Evolutionary conservation across 1,284 basidiomycete genomes (phyloP), one percentile per base, ranked within the genome.

Genomic region (Anthracocystis setariae): DNA sequence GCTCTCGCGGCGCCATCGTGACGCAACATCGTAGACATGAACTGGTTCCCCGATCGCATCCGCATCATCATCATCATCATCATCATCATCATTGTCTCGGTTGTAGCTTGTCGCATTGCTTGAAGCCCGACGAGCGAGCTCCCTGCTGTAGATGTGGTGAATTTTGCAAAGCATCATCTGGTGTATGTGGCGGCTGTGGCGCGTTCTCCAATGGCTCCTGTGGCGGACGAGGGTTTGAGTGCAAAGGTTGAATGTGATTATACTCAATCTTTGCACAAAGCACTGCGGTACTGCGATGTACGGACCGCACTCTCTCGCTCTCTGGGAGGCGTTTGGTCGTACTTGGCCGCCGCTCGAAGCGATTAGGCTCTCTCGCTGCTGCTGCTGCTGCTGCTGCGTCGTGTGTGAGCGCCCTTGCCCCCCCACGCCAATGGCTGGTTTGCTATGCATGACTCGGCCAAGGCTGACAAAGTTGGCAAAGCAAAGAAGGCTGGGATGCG

Each of bases 251-350:
- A n/a, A 13, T 40, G 35, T 20, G 4, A 12, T 54, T 57, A 49
- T 18, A 42, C 62, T 65, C 62, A 65, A 49, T 10, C 29, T 59
- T 44, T 39, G 9, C 46, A 21, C 56, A 45, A 53, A 55, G 23
- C 24, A 50, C 42, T 45, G 43, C 55, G 50, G 50, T 50, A 33
- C 49, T 59, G 51, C 55, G 62, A 25, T 46, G 51, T 27, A 21
- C 52, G 50, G 55, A 50, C 50, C 43, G 33, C 37, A 35, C 18
- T 38, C 62, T 46, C 40, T 20, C 18, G 10, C 51, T 37, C 42
- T 33, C 25, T 20, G 23, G 24, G 29, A 17, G 23, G 24, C 17
- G 8, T 37, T 5, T 17, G 5, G 35, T 57, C 39, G 29, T 32
- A 17, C 13, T 18, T 10, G 20, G 23, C 25, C 38, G n/a, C 25